Conservation (phyloP, 306 rosid species). For the Canavalia gladiata region DNA sequence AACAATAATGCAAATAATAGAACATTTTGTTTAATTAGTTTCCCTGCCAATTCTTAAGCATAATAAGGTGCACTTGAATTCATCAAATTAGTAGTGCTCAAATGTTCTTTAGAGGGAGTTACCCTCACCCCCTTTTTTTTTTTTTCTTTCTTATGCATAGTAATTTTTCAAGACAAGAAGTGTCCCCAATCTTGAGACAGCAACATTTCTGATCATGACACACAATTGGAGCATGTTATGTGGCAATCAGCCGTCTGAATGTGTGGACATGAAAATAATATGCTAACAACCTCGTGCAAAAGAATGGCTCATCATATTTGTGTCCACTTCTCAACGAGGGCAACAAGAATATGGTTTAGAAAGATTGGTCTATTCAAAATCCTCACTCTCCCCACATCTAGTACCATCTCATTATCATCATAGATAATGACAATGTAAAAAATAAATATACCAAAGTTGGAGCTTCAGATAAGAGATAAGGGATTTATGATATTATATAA, state of each 20-base stretch:
- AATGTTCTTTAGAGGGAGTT: background rate
- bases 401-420: conserved; percentile 34
- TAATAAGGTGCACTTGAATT: conserved; percentile 18
- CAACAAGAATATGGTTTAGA: conserved; percentile 38
- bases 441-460: conserved; percentile 1
- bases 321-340: conserved; percentile 50
- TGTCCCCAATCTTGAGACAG: conserved; percentile 65
- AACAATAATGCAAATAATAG: conserved; percentile 23
- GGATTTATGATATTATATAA: background rate
- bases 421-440: conserved; percentile 21
- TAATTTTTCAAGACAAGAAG: conserved; percentile 30
- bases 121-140: no score
- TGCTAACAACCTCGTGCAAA: conserved; percentile 41
- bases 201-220: conserved; percentile 57
- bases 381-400: conserved; percentile 32
- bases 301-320: conserved; percentile 13
- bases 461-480: conserved; percentile 27
- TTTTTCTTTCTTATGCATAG: background rate
- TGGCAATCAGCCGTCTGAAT: conserved; percentile 49
- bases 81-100: background rate
- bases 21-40: conserved; percentile 17
- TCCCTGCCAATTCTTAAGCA: conserved; percentile 29
- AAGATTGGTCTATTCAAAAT: conserved; percentile 53
- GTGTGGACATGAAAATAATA: conserved; percentile 48
- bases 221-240: conserved; percentile 53